phyloP scores from a whole-genome alignment of 202 grass and related monocot genomes.

The Miscanthus sacchariflorus region DNA sequence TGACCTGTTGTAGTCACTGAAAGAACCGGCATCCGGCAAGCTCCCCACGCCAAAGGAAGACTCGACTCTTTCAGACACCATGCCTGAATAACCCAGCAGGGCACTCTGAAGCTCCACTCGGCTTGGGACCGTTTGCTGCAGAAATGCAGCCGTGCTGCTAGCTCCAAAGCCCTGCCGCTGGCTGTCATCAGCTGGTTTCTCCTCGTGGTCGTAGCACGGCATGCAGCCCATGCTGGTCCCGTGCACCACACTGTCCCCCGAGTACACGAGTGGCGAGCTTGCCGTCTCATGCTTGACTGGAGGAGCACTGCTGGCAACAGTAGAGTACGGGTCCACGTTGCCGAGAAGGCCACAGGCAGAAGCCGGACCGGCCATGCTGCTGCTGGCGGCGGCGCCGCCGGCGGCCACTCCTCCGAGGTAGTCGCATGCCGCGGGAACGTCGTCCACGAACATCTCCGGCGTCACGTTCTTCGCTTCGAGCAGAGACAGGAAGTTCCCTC shows the following conservation, averaged over 20 bases:
- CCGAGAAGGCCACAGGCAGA: neutral
- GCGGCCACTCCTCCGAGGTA: neutral
- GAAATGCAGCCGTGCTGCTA: neutral
- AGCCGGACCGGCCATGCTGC: neutral
- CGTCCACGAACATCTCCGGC: conserved; percentile 47
- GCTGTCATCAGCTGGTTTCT: neutral
- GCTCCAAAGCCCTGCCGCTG: conserved; percentile 46
- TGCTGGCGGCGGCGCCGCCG: neutral
- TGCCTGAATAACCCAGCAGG: conserved; percentile 23
- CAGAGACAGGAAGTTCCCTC: conserved; percentile 35
- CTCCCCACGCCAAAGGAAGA: conserved; percentile 33
- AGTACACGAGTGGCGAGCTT: neutral
- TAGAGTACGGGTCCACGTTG: conserved; percentile 4
- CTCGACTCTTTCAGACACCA: neutral
- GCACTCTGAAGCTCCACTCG: conserved; percentile 9
- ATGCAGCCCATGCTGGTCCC: conserved; percentile 13
- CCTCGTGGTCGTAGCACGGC: conserved; percentile 27
- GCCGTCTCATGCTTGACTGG: neutral
- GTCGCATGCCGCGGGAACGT: conserved; percentile 32
- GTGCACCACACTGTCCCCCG: neutral
- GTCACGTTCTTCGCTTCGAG: conserved; percentile 29
- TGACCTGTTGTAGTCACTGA: conserved; percentile 47
- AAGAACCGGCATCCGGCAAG: conserved; percentile 42
- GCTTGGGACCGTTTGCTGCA: conserved; percentile 32
- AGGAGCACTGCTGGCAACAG: neutral